phyloP scores from a whole-genome alignment of 148 eudicot genomes.

The Polygonum maritimum region DNA sequence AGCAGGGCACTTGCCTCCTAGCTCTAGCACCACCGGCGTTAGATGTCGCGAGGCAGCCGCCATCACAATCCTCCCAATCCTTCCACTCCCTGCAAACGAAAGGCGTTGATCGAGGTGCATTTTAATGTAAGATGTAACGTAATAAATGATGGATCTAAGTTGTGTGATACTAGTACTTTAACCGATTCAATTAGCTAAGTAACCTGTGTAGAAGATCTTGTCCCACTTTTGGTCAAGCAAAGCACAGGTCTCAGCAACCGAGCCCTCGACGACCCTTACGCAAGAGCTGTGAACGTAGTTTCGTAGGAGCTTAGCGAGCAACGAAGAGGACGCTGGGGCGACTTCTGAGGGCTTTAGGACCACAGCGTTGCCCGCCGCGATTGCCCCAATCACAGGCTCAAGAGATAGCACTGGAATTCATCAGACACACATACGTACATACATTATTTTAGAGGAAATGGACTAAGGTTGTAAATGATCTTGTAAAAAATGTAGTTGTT shows the following conservation, averaged over 20 bases:
- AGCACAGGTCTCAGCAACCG: constrained; percentile 54
- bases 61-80: constrained; percentile 61
- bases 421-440: neutral
- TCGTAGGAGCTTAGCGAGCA: constrained; percentile 45
- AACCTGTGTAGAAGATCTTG: constrained; percentile 91
- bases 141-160: neutral
- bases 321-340: constrained; percentile 64
- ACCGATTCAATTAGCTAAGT: neutral
- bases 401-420: constrained; percentile 49
- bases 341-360: constrained; percentile 86
- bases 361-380: constrained; percentile 86
- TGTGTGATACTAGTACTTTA: neutral
- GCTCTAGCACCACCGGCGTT: constrained; percentile 59
- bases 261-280: constrained; percentile 72
- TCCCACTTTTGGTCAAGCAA: constrained; percentile 87
- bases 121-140: too few relatives aligned
- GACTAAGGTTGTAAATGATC: too few relatives aligned
- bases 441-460: neutral
- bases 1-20: constrained; percentile 64
- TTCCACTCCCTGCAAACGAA: constrained; percentile 41
- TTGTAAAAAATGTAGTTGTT: neutral
- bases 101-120: too few relatives aligned
- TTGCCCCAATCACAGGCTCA: constrained; percentile 86
- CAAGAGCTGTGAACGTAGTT: constrained; percentile 53
- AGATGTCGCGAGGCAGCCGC: constrained; percentile 64